Conservation (phyloP, 768 basidiomycete species). For the Dacryopinax primogenitus region DNA sequence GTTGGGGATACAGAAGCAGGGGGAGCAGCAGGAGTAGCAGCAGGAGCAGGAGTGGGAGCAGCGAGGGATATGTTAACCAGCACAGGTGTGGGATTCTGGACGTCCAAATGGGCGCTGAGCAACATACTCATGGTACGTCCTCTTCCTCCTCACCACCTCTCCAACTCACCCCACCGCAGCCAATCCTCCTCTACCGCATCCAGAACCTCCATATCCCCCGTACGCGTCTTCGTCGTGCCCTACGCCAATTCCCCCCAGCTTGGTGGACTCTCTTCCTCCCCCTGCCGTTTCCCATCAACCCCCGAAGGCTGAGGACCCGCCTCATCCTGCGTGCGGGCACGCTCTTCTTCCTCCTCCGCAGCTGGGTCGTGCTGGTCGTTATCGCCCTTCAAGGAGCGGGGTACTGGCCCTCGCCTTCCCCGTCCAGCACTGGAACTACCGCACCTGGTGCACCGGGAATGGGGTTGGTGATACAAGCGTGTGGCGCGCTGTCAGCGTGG, state of each 20-base stretch:
- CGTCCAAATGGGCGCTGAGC: not conserved
- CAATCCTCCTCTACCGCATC: conserved; percentile 57
- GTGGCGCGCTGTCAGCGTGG: conserved; percentile 32
- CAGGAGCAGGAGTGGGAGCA: not conserved
- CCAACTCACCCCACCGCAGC: conserved; percentile 30
- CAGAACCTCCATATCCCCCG: conserved; percentile 45
- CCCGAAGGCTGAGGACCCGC: conserved; percentile 47
- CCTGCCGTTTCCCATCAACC: conserved; percentile 48
- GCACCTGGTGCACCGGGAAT: conserved; percentile 13
- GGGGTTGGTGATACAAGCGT: not conserved
- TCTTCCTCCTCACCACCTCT: not conserved
- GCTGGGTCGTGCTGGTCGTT: conserved; percentile 45
- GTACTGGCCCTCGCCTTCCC: conserved; percentile 23
- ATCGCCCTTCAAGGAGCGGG: conserved; percentile 42
- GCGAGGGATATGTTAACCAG: not conserved
- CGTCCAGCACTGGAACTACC: conserved; percentile 26
- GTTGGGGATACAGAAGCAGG: not conserved
- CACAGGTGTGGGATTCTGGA: not conserved
- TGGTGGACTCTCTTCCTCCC: conserved; percentile 25
- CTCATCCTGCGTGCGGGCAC: conserved; percentile 49
- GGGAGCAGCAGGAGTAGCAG: not conserved
- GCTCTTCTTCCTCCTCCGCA: conserved; percentile 45
- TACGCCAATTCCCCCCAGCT: conserved; percentile 11
- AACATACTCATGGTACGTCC: not conserved
- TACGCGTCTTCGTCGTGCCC: conserved; percentile 18